phyloP scores from a whole-genome alignment of 2,329 filamentous ascomycete species.

The Leptodontidium sp. region DNA sequence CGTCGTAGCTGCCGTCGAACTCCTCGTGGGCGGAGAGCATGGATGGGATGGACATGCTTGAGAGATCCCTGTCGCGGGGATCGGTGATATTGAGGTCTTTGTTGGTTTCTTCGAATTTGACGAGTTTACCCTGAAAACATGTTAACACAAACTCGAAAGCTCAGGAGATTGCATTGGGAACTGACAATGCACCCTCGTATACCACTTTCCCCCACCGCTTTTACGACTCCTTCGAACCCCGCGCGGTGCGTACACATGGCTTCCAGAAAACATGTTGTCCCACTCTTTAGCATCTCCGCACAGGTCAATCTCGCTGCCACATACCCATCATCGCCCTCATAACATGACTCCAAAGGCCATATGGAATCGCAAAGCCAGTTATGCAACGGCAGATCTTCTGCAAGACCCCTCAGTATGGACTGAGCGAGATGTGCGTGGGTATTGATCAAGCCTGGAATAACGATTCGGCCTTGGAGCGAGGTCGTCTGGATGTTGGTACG shows the following conservation, averaged over 20 bases:
- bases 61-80: constrained; percentile 49
- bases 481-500: constrained; percentile 46
- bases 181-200: constrained; percentile 46
- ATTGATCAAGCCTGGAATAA: constrained; percentile 59
- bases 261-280: constrained; percentile 61
- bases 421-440: constrained; percentile 60
- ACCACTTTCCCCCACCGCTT: constrained; percentile 54
- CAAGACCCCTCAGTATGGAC: constrained; percentile 57
- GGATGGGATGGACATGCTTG: constrained; percentile 47
- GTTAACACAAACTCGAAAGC: not conserved
- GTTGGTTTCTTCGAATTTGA: constrained; percentile 51
- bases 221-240: constrained; percentile 55
- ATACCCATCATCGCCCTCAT: constrained; percentile 57
- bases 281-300: constrained; percentile 58
- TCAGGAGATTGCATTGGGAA: not conserved
- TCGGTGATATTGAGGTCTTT: constrained; percentile 47
- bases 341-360: constrained; percentile 57
- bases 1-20: constrained; percentile 51
- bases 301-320: constrained; percentile 57
- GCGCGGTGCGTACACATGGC: constrained; percentile 59
- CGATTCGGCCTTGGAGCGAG: constrained; percentile 53
- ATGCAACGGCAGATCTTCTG: constrained; percentile 58
- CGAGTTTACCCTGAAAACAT: constrained; percentile 49
- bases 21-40: constrained; percentile 46
- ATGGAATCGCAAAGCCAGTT: constrained; percentile 61